Conservation (phyloP, 805 yeast species). For the Candida adriatica region DNA sequence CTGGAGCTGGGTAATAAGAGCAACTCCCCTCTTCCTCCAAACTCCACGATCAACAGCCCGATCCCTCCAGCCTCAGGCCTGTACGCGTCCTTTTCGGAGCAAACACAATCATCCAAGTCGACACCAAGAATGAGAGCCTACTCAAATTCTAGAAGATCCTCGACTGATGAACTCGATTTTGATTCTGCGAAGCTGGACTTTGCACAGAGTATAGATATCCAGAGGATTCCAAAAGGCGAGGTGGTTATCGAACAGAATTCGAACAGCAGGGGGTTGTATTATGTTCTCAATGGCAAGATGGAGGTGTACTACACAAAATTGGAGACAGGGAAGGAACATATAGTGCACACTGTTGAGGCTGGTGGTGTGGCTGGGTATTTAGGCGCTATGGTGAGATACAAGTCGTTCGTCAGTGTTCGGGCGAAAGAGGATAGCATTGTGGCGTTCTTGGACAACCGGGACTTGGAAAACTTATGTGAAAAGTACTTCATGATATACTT, state of each 20-base stretch:
- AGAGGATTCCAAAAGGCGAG: conserved; percentile 44
- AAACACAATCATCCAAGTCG: not conserved
- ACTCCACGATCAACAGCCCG: conserved; percentile 17
- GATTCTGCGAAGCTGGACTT: conserved; percentile 50
- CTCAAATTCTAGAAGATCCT: conserved; percentile 3
- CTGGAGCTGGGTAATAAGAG: conserved; percentile 21
- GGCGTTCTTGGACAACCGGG: conserved; percentile 61
- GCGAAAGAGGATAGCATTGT: conserved; percentile 59
- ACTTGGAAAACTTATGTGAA: conserved; percentile 63
- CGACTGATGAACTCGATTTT: conserved; percentile 30
- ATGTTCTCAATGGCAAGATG: conserved; percentile 70
- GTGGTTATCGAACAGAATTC: conserved; percentile 58
- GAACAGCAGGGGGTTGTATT: conserved; percentile 67
- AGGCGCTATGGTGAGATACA: conserved; percentile 71
- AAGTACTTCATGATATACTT: conserved; percentile 69
- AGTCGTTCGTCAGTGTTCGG: conserved; percentile 65
- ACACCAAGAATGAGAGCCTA: conserved; percentile 4
- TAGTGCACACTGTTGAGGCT: conserved; percentile 50
- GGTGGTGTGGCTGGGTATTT: conserved; percentile 90
- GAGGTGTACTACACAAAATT: conserved; percentile 50
- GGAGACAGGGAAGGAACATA: conserved; percentile 27
- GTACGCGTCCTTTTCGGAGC: conserved; percentile 7
- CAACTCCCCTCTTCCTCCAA: too few species aligned
- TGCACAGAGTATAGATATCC: conserved; percentile 51
- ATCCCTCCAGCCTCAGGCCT: conserved; percentile 9